Base-by-base conservation (phyloP, 1,284 basidiomycete species). In the Caloboletus inedulis region DNA sequence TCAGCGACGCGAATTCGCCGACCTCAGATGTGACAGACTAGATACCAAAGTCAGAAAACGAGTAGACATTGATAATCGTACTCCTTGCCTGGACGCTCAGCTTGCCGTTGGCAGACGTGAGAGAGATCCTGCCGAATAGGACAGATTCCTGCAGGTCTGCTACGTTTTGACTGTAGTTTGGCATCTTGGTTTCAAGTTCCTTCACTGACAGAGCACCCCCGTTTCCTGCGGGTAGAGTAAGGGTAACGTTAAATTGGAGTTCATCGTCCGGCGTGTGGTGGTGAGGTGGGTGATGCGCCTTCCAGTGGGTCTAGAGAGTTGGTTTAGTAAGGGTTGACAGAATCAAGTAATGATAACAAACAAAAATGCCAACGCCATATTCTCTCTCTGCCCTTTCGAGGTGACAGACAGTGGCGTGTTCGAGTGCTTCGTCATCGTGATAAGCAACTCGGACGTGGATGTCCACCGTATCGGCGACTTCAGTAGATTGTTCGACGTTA, bases 361-460 rank as follows among this genome's bases (percentile, higher is more conserved):
- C n/a, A n/a, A n/a, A 73, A 34, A 79, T 70, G 12, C 75, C 75
- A 46, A 79, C 58, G 23, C 76, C 77, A 45, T 69, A 49, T 46
- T 71, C 65, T 2, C 57, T 64, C 1, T 69, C 68, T 0, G 47
- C 54, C 19, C 64, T 60, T 39, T 60, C 57, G 14, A 72, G 51
- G 14, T 52, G 58, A 52, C 77, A 78, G 33, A 78, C 69, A n/a
- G 66, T 53, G 33, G 69, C 64, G 16, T 35, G 56, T n/a, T 69
- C 59, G 19, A 75, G 58, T 8, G 54, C 56, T 9, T 60, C 44
- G 36, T 62, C 54, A 8, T 59, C 25, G 18, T 48, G 29, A 52
- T 74, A 77, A 19, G 60, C 60, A 1, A 71, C 70, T 25, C 58
- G 57, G 33, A 78, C 63, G 12, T 61, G 63, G 27, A 79, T 63